Evolutionary conservation across 108 stramenopile genomes (phyloP).

Genomic region (Skeletonema marinoi): DNA sequence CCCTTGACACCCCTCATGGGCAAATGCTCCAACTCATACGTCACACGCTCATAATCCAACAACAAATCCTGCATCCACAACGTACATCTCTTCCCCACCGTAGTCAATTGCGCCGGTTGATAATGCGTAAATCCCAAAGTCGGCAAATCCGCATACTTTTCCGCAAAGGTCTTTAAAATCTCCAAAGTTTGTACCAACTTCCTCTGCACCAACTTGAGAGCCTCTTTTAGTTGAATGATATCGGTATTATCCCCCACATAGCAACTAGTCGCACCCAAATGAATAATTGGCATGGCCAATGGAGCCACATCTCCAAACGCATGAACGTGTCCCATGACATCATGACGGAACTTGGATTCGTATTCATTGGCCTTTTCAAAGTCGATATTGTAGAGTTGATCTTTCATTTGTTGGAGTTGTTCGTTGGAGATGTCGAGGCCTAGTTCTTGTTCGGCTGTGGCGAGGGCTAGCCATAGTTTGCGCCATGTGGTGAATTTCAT

Average conservation of each 20-base stretch:
- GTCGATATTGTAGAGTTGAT: conserved; percentile 90
- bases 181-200: conserved; percentile 90
- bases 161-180: conserved; percentile 83
- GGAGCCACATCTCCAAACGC: conserved; percentile 95
- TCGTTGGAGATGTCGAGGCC: conserved; percentile 94
- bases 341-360: conserved; percentile 97
- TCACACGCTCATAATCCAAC: conserved; percentile 89
- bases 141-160: conserved; percentile 84
- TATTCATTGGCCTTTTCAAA: conserved; percentile 92
- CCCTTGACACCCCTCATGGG: conserved; percentile 99
- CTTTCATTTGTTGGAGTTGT: conserved; percentile 89
- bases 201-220: conserved; percentile 78
- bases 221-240: conserved; percentile 91
- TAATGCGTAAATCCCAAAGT: conserved; percentile 98
- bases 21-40: conserved; percentile 86
- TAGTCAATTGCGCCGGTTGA: conserved; percentile 98
- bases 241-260: conserved; percentile 98
- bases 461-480: conserved; percentile 97
- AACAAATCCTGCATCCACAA: conserved; percentile 98
- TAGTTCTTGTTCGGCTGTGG: conserved; percentile 95
- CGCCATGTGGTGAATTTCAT: conserved; percentile 99
- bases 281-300: conserved; percentile 94
- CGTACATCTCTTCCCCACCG: conserved; percentile 95
- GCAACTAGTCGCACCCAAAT: conserved; percentile 96
- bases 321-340: conserved; percentile 99